Evolutionary conservation across 495 filamentous ascomycete species (phyloP).

Genomic region (Annulohypoxylon bovei): DNA sequence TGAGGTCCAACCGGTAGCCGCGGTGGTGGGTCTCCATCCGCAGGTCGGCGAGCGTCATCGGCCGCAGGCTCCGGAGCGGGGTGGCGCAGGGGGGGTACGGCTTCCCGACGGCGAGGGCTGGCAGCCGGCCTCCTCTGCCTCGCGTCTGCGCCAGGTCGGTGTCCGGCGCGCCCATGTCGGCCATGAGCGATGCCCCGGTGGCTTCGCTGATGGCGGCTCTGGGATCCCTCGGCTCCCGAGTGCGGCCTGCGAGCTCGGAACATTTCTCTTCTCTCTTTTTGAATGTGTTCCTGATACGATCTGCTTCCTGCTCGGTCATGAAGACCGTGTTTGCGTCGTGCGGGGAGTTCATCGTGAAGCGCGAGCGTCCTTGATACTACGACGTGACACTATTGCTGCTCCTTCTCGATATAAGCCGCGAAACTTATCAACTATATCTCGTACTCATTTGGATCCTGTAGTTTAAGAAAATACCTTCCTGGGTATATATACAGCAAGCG

Average conservation of each 20-base stretch:
- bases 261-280: conserved; percentile 42
- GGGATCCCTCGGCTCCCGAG: conserved; percentile 40
- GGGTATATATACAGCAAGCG: too few species aligned
- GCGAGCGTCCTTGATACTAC: too few species aligned
- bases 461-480: too few species aligned
- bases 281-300: conserved; percentile 42
- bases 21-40: conserved; percentile 59
- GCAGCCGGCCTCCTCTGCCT: conserved; percentile 20
- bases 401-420: too few species aligned
- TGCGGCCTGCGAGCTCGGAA: conserved; percentile 34
- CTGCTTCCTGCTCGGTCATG: conserved; percentile 45
- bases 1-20: conserved; percentile 49
- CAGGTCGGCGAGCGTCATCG: conserved; percentile 48
- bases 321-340: conserved; percentile 44
- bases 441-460: too few species aligned
- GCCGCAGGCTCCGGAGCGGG: conserved; percentile 42
- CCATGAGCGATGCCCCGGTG: conserved; percentile 46
- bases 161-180: conserved; percentile 46
- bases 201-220: conserved; percentile 39
- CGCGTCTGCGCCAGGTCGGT: conserved; percentile 26
- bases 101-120: conserved; percentile 44
- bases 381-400: too few species aligned
- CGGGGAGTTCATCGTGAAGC: conserved; percentile 33
- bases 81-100: conserved; percentile 49
- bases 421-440: too few species aligned